These are phyloP conservation scores for Dichomitus squalens DNA, from an alignment of 1,284 basidiomycete species.

Conservation along the genomic window DNA sequence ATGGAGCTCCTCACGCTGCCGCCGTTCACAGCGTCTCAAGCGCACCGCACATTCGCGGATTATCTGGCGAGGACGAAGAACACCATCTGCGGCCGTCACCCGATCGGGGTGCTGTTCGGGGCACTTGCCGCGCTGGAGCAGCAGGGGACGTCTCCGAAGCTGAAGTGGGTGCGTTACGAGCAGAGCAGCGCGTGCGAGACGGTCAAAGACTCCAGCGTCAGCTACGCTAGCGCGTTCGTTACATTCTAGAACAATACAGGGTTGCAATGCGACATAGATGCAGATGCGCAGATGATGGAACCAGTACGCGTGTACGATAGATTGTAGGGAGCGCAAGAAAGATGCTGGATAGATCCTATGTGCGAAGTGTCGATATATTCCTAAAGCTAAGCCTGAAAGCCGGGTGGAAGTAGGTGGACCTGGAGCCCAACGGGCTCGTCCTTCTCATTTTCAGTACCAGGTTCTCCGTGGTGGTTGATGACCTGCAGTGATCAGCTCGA, in stretches of 20 bases:
- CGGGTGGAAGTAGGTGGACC: conserved; percentile 25
- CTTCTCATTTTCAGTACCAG: conserved; percentile 59
- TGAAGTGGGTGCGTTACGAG: conserved; percentile 88
- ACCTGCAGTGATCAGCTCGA: conserved; percentile 38
- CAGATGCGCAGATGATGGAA: neutral
- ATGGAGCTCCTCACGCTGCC: conserved; percentile 74
- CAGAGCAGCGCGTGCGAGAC: conserved; percentile 83
- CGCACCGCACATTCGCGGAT: conserved; percentile 67
- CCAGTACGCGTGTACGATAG: neutral
- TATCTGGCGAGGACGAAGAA: conserved; percentile 89
- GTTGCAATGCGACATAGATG: neutral
- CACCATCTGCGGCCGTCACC: conserved; percentile 96
- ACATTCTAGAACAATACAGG: conserved; percentile 40
- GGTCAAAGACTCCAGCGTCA: conserved; percentile 86
- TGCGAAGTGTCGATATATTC: neutral
- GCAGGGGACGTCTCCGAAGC: conserved; percentile 42
- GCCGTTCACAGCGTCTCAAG: conserved; percentile 50
- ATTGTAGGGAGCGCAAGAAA: neutral
- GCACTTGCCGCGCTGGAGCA: conserved; percentile 69
- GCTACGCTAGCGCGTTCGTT: conserved; percentile 90
- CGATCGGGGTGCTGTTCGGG: conserved; percentile 90
- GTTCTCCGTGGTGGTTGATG: conserved; percentile 59
- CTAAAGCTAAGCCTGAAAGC: conserved; percentile 45
- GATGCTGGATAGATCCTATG: neutral
- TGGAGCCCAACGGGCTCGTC: conserved; percentile 62